Conservation (phyloP, 208 protist genomes). For the Acanthamoeba royreba region DNA sequence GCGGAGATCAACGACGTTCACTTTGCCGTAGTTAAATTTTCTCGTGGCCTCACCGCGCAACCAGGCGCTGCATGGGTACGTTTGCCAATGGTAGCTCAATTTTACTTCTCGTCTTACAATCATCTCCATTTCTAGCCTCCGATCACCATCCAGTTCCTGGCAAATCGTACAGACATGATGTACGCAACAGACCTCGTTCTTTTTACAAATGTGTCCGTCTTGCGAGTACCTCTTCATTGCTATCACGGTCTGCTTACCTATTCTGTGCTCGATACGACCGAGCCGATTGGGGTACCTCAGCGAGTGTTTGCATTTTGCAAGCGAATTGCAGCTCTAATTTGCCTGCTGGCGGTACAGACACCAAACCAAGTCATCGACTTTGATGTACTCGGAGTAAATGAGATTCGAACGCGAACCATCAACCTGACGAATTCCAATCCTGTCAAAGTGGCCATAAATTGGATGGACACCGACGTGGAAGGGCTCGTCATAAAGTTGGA, state of each 20-base stretch:
- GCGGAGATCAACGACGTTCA: background rate
- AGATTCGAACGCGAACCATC: conserved; percentile 39
- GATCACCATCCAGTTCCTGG: background rate
- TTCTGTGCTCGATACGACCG: background rate
- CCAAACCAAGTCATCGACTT: conserved; percentile 23
- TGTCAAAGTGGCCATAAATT: background rate
- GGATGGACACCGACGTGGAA: background rate
- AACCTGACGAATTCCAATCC: conserved; percentile 43
- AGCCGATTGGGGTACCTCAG: background rate
- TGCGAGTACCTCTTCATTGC: conserved; percentile 27
- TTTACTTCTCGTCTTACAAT: background rate
- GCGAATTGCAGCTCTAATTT: background rate
- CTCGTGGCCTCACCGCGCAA: background rate
- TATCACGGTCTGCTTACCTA: conserved; percentile 36
- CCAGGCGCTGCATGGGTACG: conserved; percentile 17
- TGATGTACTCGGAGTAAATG: conserved; percentile 37
- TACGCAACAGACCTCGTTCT: background rate
- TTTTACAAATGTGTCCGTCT: background rate
- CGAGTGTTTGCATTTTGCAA: background rate
- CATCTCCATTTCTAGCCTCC: background rate
- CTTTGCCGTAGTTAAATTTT: background rate
- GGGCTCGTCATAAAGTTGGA: conserved; percentile 26
- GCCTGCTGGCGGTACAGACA: background rate
- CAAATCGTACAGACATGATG: conserved; percentile 20
- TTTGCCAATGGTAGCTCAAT: background rate